Evolutionary conservation across 2,329 filamentous ascomycete species (phyloP), one percentile per base, ranked within the genome.

Genomic region (Cryphonectria parasitica): DNA sequence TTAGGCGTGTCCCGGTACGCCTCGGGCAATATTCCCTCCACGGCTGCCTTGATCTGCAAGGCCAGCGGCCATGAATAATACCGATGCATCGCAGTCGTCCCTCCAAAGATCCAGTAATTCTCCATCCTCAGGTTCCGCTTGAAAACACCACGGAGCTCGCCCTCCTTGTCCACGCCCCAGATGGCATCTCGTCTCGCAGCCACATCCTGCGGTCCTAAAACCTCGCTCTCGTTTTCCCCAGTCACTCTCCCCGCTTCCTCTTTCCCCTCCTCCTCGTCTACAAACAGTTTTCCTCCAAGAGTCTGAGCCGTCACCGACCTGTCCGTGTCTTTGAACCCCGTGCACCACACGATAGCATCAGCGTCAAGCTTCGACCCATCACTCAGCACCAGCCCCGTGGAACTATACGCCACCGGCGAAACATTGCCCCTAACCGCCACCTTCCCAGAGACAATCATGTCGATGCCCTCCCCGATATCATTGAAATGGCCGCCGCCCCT

Each of bases 341-440:
- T 83, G 71, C 80, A 83, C 81, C 81, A 83, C 3, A 83, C 70
- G 1, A 83, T 74, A 1, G 79, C 80, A 71, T 83, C 81, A 0
- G 77, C 77, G 1, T 81, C 79, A 17, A 79, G 61, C 1, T 19
- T 70, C 54, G 74, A 80, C 7, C 78, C 79, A 66, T 83, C 81
- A 0, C 75, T 77, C 36, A 82, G 77, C 10, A 45, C 70, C 36
- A 83, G 70, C 0, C 80, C 80, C 0, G 69, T 76, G 17, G 72
- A 64, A 1, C 78, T 81, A 62, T 77, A 82, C 0, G 56, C 77
- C 0, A 77, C 73, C 1, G 80, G 79, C 67, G 78, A 75, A 3
- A 78, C 77, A 6, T 74, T 73, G 0, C 74, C 76, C 67, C 77
- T 79, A 10, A 82, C 69, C 5, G 60, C 73, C 0, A 77, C 80